Conservation (phyloP, 2,329 filamentous ascomycete genomes). For the Pyrenophora seminiperda region DNA sequence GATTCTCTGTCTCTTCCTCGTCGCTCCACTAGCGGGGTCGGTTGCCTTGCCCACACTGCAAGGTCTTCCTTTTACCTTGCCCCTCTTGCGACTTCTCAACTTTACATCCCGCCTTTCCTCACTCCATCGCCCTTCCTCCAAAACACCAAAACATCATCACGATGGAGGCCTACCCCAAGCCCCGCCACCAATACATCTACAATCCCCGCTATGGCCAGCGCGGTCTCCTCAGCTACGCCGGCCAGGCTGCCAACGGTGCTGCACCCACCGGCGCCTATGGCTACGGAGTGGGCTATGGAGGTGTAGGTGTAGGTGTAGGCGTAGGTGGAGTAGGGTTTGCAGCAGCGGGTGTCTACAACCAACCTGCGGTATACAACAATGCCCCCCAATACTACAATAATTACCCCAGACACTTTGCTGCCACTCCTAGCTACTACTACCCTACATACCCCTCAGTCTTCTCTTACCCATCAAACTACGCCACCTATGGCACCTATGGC, state of each 20-base stretch:
- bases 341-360: conserved; percentile 25
- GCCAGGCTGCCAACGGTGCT: conserved; percentile 37
- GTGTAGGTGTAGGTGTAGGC: conserved; percentile 15
- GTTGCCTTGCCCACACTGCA: background rate
- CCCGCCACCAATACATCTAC: conserved; percentile 42
- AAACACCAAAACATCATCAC: background rate
- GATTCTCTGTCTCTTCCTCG: conserved; percentile 1
- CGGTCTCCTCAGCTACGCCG: conserved; percentile 34
- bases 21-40: conserved; percentile 12
- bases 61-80: conserved; percentile 24
- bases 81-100: conserved; percentile 7
- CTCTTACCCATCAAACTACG: conserved; percentile 18
- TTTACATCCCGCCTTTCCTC: background rate
- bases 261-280: conserved; percentile 27
- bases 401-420: conserved; percentile 22
- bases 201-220: conserved; percentile 38
- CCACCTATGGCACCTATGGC: conserved; percentile 21
- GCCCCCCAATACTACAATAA: conserved; percentile 27
- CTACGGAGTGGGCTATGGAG: conserved; percentile 22
- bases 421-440: conserved; percentile 18
- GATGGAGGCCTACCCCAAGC: conserved; percentile 35
- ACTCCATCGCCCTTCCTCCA: background rate
- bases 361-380: conserved; percentile 35
- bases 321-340: conserved; percentile 21
- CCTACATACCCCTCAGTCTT: too few species aligned